Evolutionary conservation across 768 basidiomycete genomes (phyloP), one percentile per base, ranked within the genome.

Genomic region (Termitomyces sp.): DNA sequence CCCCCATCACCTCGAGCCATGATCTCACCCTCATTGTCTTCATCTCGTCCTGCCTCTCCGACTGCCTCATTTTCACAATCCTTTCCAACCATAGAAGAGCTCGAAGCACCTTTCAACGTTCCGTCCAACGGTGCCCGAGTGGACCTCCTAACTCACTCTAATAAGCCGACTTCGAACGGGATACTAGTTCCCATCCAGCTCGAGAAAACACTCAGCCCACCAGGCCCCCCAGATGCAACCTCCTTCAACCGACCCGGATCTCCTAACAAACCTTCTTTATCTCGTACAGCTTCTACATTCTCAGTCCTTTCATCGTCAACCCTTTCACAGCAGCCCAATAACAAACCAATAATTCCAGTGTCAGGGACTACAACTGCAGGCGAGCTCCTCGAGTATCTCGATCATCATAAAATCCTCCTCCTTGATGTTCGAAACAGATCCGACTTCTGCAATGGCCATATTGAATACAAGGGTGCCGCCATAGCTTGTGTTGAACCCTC

Each of bases 401-500:
- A 67, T 9, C 72, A 75, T n/a, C 69, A 81, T 59, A 81, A 82
- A 51, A 81, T 92, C 3, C 76, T 98, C 1, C 63, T 97, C 14
- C 78, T 98, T 19, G 95, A 97, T 67, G 83, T 94, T 19, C 80
- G 95, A n/a, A 77, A 82, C 17, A 79, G 91, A 30, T 84, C 80
- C 10, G 88, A 89, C 47, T 95, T 89, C 63, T 84, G 92, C 59
- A 71, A 65, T 17, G 91, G 86, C 53, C 85, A 88, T 58, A 88
- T 97, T 56, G 81, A 77, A 54, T 43, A 48, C 35, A 44, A 40
- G 45, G 79, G 75, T 3, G 76, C 83, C 59, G 81, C 86, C 7
- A 78, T 89, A 2, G 85, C 94, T 1, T 95, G 93, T 70, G 77
- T 97, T 21, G 94, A 98, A 70, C 93, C 94, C 6, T 79, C 79